Conservation (phyloP, 495 filamentous ascomycete genomes). For the Rusavskia elegans region DNA sequence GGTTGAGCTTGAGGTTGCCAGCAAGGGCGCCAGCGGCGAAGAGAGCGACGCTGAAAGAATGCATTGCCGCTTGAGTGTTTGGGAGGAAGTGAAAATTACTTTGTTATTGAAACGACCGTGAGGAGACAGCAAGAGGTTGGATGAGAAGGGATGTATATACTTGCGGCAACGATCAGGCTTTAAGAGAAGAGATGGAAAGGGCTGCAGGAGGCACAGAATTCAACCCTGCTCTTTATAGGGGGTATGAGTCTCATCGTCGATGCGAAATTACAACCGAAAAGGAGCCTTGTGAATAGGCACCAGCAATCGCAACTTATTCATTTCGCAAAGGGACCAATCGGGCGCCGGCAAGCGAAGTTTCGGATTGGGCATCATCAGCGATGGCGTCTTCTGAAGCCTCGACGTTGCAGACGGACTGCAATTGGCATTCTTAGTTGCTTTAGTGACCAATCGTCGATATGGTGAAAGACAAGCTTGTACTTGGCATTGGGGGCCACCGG, state of each 20-base stretch:
- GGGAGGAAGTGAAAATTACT: not conserved
- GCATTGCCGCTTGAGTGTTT: not conserved
- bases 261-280: not conserved
- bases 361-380: not conserved
- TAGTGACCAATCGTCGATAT: not conserved
- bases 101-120: not conserved
- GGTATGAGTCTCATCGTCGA: not conserved
- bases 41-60: not conserved
- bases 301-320: not conserved
- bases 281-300: not conserved
- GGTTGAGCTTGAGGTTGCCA: not conserved
- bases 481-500: not conserved
- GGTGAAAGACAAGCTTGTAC: not conserved
- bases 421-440: not conserved
- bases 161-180: not conserved
- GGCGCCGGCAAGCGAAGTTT: not conserved
- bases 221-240: not conserved
- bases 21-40: not conserved
- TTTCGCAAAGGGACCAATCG: not conserved
- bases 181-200: not conserved
- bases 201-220: not conserved
- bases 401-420: not conserved
- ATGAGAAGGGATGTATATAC: not conserved
- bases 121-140: not conserved
- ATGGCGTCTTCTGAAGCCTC: not conserved